Percentiles rank a stretch among this genome's conserved stretches.
Evolutionary conservation across 2,329 filamentous ascomycete species (phyloP).

Genomic region (Davidsoniella eucalypti): DNA sequence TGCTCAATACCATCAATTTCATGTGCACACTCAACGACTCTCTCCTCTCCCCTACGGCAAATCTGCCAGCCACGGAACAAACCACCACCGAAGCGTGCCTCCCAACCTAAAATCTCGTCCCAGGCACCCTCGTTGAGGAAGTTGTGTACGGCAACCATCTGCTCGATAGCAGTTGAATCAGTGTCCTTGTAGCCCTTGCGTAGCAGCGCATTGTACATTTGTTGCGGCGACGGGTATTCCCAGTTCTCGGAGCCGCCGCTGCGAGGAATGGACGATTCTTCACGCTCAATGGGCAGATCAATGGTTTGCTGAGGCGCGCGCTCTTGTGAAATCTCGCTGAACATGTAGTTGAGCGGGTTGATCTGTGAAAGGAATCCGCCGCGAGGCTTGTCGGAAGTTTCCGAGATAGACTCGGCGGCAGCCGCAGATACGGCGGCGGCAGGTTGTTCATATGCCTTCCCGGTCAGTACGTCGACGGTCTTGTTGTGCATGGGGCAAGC

Average conservation of each 20-base stretch:
- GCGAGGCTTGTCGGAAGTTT: neutral
- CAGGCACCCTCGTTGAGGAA: constrained; percentile 96
- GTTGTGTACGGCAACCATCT: constrained; percentile 96
- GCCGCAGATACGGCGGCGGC: constrained; percentile 30
- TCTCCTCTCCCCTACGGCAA: constrained; percentile 58
- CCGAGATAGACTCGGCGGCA: constrained; percentile 20
- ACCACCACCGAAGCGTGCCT: constrained; percentile 65
- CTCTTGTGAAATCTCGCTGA: constrained; percentile 65
- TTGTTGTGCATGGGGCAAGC: constrained; percentile 43
- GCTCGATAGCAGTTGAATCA: constrained; percentile 79
- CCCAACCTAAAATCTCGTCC: constrained; percentile 89
- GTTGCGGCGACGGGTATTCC: constrained; percentile 96
- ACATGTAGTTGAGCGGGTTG: constrained; percentile 87
- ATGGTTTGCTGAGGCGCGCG: constrained; percentile 57
- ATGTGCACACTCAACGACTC: constrained; percentile 21
- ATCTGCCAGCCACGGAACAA: constrained; percentile 55
- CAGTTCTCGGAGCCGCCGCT: constrained; percentile 65
- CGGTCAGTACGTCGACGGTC: constrained; percentile 29
- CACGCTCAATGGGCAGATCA: constrained; percentile 61
- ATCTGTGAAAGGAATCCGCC: constrained; percentile 36
- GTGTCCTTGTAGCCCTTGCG: constrained; percentile 94
- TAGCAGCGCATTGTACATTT: constrained; percentile 98
- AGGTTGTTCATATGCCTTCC: constrained; percentile 17
- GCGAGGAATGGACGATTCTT: constrained; percentile 80
- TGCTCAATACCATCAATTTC: constrained; percentile 24